Evolutionary conservation across 768 basidiomycete genomes (phyloP).

Genomic region (Lentinula edodes): DNA sequence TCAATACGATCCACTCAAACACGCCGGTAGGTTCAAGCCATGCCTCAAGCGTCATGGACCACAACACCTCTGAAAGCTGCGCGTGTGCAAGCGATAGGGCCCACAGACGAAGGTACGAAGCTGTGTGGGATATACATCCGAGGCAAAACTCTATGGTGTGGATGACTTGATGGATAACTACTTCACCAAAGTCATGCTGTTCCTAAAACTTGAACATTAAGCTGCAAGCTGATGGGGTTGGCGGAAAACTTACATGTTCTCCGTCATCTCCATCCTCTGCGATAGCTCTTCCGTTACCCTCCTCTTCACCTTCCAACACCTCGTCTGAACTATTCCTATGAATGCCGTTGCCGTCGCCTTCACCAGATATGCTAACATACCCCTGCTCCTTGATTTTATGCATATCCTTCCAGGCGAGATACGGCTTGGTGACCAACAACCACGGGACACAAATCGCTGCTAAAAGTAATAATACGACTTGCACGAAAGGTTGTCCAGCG

Average conservation of each 20-base stretch:
- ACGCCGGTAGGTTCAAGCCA: constrained; percentile 60
- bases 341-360: constrained; percentile 44
- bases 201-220: constrained; percentile 34
- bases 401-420: constrained; percentile 87
- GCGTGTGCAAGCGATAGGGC: constrained; percentile 97
- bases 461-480: constrained; percentile 68
- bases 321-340: constrained; percentile 53
- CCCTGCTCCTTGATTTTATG: constrained; percentile 78
- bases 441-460: constrained; percentile 91
- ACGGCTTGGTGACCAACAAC: constrained; percentile 91
- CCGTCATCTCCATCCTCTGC: constrained; percentile 61
- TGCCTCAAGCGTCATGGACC: constrained; percentile 76
- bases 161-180: constrained; percentile 95
- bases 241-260: constrained; percentile 56
- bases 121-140: constrained; percentile 97
- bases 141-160: constrained; percentile 99
- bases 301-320: constrained; percentile 71
- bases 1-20: constrained; percentile 49
- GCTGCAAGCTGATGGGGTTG: not conserved
- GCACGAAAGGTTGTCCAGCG: constrained; percentile 80
- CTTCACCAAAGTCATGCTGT: constrained; percentile 89
- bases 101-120: constrained; percentile 92
- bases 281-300: constrained; percentile 69
- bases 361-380: constrained; percentile 51
- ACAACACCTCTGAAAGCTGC: constrained; percentile 91